Base-by-base conservation (phyloP, 1,139 yeast species). In the Candida neerlandica region DNA sequence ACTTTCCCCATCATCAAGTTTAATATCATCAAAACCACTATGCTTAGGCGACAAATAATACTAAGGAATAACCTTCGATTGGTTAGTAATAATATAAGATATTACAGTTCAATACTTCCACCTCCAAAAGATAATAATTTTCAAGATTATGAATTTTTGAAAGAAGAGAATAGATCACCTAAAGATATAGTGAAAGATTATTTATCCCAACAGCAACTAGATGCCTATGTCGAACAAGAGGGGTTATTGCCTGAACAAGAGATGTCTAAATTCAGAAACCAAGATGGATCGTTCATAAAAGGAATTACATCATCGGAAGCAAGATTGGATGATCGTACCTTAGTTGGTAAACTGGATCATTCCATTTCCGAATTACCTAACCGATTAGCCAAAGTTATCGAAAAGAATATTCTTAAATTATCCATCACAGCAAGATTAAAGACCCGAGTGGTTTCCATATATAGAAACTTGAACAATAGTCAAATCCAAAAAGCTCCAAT, bases 351-450 rank as follows among this genome's bases (percentile, higher is more conserved):
- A 54, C 73, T 73, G 9, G 79, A 78, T 53, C 72, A 77, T 50
- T 52, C 60, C 4, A 75, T 77, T 32, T 64, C 84, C 4, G 66
- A 64, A 46, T 63, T 87, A 16, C 90, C 90, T 0, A 63, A 66
- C 1, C 70, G 65, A n/a, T 71, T 87, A 5, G 69, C 87, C 2
- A 71, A 76, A 42, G 76, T 78, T 0, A 85, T 87, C 38, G 76
- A 81, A 51, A 79, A 85, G 55, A 79, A 86, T 57, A 83, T 87
- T 49, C 60, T 86, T 44, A 71, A 80, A 12, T 63, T 73, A 23
- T 75, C 82, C 33, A 65, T 74, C 7, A 91, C 92, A 0, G 82
- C 75, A 54, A 71, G 77, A 47, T 65, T 87, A 45, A 73, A 88
- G 53, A 76, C 78, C 47, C 72, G 80, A 34, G 85, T 80, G 2